These are phyloP conservation scores for Micractinium sp. DNA, from an alignment of 139 green algal species.

Conservation along the genomic window DNA sequence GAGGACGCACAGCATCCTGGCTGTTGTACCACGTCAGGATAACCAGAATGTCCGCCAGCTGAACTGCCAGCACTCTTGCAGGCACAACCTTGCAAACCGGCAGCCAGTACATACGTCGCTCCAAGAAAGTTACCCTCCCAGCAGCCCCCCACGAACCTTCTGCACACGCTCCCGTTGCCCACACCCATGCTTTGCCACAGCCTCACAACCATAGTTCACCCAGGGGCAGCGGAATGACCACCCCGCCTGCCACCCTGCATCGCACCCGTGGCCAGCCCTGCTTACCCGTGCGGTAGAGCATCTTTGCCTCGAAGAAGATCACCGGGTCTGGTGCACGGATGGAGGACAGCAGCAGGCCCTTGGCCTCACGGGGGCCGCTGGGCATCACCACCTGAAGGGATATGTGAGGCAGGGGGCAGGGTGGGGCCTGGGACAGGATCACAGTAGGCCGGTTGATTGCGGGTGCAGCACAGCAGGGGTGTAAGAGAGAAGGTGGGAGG, in stretches of 20 bases:
- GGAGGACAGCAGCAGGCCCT: conserved; percentile 86
- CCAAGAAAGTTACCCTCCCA: too few species aligned
- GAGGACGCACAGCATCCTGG: neutral
- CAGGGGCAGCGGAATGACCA: too few species aligned
- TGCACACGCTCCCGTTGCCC: too few species aligned
- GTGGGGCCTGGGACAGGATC: neutral
- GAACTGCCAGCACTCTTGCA: too few species aligned
- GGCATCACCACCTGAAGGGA: conserved; percentile 67
- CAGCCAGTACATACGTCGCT: too few species aligned
- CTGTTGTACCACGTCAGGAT: too few species aligned
- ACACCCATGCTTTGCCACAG: too few species aligned
- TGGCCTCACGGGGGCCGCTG: conserved; percentile 77
- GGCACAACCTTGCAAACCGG: too few species aligned
- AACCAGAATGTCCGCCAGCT: too few species aligned
- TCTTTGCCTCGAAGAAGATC: conserved; percentile 96
- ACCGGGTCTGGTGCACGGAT: conserved; percentile 86
- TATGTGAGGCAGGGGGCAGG: neutral
- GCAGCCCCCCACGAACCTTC: too few species aligned
- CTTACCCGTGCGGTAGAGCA: conserved; percentile 87
- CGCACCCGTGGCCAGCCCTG: neutral
- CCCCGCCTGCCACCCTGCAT: neutral
- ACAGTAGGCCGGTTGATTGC: too few species aligned
- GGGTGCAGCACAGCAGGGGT: too few species aligned
- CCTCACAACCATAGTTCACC: neutral
- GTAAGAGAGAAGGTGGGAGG: neutral